Percentiles rank a stretch among this genome's conserved stretches.
phyloP scores from a whole-genome alignment of 1,284 basidiomycete species.

The Ustilago bromivora region DNA sequence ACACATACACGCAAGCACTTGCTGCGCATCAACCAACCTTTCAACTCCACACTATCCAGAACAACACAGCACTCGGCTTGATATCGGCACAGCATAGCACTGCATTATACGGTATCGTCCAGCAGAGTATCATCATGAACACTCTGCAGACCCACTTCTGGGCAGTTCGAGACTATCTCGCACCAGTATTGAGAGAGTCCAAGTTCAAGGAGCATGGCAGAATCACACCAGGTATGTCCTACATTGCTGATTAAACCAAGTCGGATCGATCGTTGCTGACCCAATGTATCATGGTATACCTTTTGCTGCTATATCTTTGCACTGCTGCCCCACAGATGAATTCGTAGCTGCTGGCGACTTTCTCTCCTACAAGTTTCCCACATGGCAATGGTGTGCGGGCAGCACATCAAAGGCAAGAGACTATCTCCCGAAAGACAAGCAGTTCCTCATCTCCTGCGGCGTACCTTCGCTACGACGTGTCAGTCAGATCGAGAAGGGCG shows the following conservation, averaged over 20 bases:
- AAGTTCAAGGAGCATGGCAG: slow-evolving; percentile 99
- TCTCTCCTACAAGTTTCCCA: slow-evolving; percentile 65
- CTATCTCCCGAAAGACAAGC: slow-evolving; percentile 92
- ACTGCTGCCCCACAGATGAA: slow-evolving; percentile 51
- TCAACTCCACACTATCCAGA: not conserved
- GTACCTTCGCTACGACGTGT: slow-evolving; percentile 67
- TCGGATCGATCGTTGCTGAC: not conserved
- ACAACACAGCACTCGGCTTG: not conserved
- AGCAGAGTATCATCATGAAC: slow-evolving; percentile 20
- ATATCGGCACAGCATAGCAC: not conserved
- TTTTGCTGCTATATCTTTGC: not conserved
- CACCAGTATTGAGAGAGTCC: slow-evolving; percentile 94
- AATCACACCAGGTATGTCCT: slow-evolving; percentile 85
- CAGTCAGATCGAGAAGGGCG: slow-evolving; percentile 57
- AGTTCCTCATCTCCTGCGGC: slow-evolving; percentile 81
- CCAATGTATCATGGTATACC: not conserved
- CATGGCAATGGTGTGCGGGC: slow-evolving; percentile 67
- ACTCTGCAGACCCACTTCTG: slow-evolving; percentile 80
- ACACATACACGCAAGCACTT: not conserved
- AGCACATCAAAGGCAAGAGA: slow-evolving; percentile 86
- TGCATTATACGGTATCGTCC: not conserved
- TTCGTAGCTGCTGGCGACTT: slow-evolving; percentile 69
- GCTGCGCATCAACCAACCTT: slow-evolving; percentile 1
- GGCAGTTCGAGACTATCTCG: slow-evolving; percentile 95
- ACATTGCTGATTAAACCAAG: not conserved